These are phyloP conservation scores for Termitomyces eurrhizus DNA, from an alignment of 768 basidiomycete genomes.

Conservation along the genomic window DNA sequence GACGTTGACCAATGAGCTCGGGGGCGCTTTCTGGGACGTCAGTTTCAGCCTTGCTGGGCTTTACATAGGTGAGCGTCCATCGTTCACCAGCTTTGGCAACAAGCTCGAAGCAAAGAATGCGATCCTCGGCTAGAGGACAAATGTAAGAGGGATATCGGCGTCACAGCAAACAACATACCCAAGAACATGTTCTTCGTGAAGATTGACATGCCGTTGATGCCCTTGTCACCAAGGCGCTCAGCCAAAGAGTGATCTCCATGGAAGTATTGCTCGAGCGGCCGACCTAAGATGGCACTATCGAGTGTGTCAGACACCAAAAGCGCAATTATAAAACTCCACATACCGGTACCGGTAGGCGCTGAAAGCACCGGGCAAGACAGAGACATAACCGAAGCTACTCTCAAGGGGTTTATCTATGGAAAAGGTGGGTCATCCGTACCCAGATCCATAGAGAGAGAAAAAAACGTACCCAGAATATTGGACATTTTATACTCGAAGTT, in stretches of 20 bases:
- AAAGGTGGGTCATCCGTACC: not conserved
- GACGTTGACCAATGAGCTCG: slow-evolving; percentile 92
- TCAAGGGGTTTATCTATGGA: slow-evolving; percentile 83
- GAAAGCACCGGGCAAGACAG: slow-evolving; percentile 94
- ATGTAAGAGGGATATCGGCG: not conserved
- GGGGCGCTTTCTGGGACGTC: slow-evolving; percentile 91
- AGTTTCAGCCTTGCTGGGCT: slow-evolving; percentile 93
- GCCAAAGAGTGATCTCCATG: slow-evolving; percentile 87
- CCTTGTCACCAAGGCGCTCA: slow-evolving; percentile 87
- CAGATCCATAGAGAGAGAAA: not conserved
- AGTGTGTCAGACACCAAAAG: not conserved
- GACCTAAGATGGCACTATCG: slow-evolving; percentile 79
- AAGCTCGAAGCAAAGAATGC: slow-evolving; percentile 96
- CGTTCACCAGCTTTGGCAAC: slow-evolving; percentile 84
- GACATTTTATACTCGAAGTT: slow-evolving; percentile 99
- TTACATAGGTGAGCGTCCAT: slow-evolving; percentile 90
- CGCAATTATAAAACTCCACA: not conserved
- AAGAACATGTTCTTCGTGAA: slow-evolving; percentile 86
- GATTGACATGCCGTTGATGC: slow-evolving; percentile 95
- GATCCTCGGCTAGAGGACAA: slow-evolving; percentile 72
- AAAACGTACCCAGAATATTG: slow-evolving; percentile 74
- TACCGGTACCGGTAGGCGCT: slow-evolving; percentile 77
- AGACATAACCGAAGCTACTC: slow-evolving; percentile 93
- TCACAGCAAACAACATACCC: slow-evolving; percentile 26
- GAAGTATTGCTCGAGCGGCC: slow-evolving; percentile 84